A percentile compares a stretch with the other conserved stretches of the same genome.
phyloP scores from a whole-genome alignment of 805 yeast genomes.

The Candida coquimbonensis region DNA sequence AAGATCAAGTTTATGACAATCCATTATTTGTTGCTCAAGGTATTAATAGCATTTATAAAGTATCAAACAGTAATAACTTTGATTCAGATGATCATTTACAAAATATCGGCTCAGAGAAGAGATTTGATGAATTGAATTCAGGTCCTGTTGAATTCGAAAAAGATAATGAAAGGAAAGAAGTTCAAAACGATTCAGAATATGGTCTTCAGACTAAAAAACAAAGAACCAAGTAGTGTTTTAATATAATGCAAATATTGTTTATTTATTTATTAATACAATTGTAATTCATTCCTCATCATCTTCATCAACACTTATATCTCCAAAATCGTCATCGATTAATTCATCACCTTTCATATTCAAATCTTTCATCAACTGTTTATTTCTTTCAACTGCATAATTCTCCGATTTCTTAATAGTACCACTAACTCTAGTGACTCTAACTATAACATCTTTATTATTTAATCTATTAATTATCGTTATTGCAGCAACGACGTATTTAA shows the following conservation, averaged over 20 bases:
- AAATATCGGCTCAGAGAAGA: conserved; percentile 14
- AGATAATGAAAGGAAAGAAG: conserved; percentile 16
- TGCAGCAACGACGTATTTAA: conserved; percentile 59
- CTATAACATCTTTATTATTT: conserved; percentile 38
- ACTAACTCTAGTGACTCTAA: conserved; percentile 63
- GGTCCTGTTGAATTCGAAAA: conserved; percentile 45
- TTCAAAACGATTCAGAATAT: conserved; percentile 15
- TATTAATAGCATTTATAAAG: conserved; percentile 42
- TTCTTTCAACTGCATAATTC: conserved; percentile 51
- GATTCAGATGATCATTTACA: conserved; percentile 15
- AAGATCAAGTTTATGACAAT: conserved; percentile 49
- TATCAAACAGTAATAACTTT: conserved; percentile 20
- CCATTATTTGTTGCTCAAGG: conserved; percentile 54
- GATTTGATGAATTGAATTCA: conserved; percentile 13
- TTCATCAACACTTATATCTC: conserved; percentile 6
- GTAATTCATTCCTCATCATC: conserved; percentile 1
- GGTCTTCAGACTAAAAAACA: conserved; percentile 19
- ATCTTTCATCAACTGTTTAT: conserved; percentile 24
- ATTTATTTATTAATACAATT: too few relatives aligned
- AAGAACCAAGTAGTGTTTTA: conserved; percentile 4
- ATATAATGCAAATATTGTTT: not conserved
- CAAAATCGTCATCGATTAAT: conserved; percentile 10
- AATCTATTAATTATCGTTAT: conserved; percentile 47
- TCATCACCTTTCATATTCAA: conserved; percentile 13
- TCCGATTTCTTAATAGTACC: conserved; percentile 88